A percentile compares a stretch with the other conserved stretches of the same genome.
Evolutionary conservation across 139 green algal species (phyloP).

Genomic region (Coelastrella sp.): DNA sequence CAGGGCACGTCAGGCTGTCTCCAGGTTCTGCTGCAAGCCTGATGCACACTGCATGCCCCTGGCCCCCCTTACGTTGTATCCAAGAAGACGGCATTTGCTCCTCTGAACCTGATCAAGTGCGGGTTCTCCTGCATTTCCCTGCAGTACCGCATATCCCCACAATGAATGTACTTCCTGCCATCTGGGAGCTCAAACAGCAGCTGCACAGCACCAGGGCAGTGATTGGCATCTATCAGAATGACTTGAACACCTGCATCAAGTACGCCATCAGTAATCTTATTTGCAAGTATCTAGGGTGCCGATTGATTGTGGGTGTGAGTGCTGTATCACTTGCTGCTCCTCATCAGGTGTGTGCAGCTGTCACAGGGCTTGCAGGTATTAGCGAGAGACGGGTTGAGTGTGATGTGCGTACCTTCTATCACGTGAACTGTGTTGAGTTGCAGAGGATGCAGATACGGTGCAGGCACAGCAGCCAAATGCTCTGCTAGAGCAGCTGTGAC

Average conservation of each 20-base stretch:
- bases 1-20: no score
- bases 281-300: no score
- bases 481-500: slow-evolving; percentile 72
- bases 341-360: no score
- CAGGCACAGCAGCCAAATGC: slow-evolving; percentile 65
- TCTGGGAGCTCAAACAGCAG: slow-evolving; percentile 80
- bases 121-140: slow-evolving; percentile 57
- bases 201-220: slow-evolving; percentile 85
- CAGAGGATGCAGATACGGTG: slow-evolving; percentile 57
- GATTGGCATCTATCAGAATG: slow-evolving; percentile 82
- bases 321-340: no score
- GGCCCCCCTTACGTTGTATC: slow-evolving; percentile 90
- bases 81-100: slow-evolving; percentile 74
- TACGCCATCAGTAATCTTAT: background rate
- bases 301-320: no score
- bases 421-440: slow-evolving; percentile 52
- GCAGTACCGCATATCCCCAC: slow-evolving; percentile 82
- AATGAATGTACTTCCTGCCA: slow-evolving; percentile 73
- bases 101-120: slow-evolving; percentile 61
- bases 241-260: slow-evolving; percentile 70
- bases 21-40: background rate
- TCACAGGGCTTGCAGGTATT: no score
- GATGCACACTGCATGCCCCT: background rate
- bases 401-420: slow-evolving; percentile 64
- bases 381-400: no score